Evolutionary conservation across 805 yeast species (phyloP).

Genomic region (Dipodascopsis tothii): DNA sequence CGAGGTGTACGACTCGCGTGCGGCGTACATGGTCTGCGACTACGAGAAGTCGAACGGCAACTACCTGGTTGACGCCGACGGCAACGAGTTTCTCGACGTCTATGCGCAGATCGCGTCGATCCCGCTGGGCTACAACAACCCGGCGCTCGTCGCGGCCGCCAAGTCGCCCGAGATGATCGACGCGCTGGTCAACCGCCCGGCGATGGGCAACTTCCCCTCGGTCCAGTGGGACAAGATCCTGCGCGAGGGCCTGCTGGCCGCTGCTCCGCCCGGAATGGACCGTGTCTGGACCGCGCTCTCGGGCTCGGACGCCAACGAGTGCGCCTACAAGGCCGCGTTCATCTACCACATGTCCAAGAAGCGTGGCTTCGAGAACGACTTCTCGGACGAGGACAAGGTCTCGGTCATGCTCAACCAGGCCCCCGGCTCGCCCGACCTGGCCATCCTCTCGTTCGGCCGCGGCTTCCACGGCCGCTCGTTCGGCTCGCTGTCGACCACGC

Average conservation of each 20-base stretch:
- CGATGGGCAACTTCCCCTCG: constrained; percentile 75
- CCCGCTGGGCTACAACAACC: constrained; percentile 80
- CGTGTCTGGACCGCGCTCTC: constrained; percentile 72
- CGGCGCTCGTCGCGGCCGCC: constrained; percentile 62
- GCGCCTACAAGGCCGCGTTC: constrained; percentile 84
- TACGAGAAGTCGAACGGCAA: constrained; percentile 69
- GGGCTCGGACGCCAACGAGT: constrained; percentile 84
- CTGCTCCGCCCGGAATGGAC: constrained; percentile 72
- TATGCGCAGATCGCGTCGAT: constrained; percentile 82
- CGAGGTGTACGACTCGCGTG: constrained; percentile 60
- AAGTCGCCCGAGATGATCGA: constrained; percentile 60
- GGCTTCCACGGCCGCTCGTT: constrained; percentile 94
- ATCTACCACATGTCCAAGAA: constrained; percentile 64
- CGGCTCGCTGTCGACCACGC: constrained; percentile 83
- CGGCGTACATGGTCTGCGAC: constrained; percentile 69
- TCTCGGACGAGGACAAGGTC: constrained; percentile 59
- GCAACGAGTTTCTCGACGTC: constrained; percentile 64
- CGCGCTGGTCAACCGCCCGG: constrained; percentile 77
- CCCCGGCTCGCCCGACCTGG: constrained; percentile 73
- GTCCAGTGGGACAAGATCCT: constrained; percentile 44
- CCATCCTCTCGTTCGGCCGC: constrained; percentile 75
- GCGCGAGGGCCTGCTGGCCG: constrained; percentile 54
- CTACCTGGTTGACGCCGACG: constrained; percentile 74
- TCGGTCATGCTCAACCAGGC: constrained; percentile 72
- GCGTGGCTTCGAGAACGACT: constrained; percentile 50